Base-by-base conservation (phyloP, 495 filamentous ascomycete species). In the Daldinia bambusicola region DNA sequence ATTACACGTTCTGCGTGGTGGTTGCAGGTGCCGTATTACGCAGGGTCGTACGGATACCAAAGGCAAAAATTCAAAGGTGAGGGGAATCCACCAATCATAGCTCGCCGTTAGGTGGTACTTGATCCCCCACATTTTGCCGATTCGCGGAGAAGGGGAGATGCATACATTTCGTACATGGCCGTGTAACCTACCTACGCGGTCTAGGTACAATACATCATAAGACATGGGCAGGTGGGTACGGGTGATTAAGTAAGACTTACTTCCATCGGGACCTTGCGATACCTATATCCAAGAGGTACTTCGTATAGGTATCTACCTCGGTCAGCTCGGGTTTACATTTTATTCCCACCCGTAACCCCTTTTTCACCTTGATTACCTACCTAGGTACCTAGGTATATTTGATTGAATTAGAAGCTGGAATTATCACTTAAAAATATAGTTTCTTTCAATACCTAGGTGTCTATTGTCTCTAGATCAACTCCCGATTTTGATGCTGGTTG, bases 121-220 rank as follows among this genome's bases (percentile, higher is more conserved):
- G 50, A 69, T 70, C 66, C 66, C 66, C 66, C 66, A 74, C 67
- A 66, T 74, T 74, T 53, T 74, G 71, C 71, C 71, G 71, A 67
- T 74, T 34, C 60, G 71, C 71, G 71, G 71, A 74, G 70, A 69
- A 69, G 50, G 55, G 61, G 31, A 32, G 12, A 6, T 30, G 26
- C 30, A 53, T 48, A 53, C 13, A 41, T 55, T 38, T 48, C 52
- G 40, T n/a, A 41, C 32, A 13, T 26, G 60, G 20, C 2, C 6
- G n/a, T 30, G 20, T 30, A 53, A 12, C 20, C 20, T 31, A 53
- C 6, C 34, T 57, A 57, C 55, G 32, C 34, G 9, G 34, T 6
- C 1, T 36, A 10, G 34, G 34, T 6, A 36, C 32, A 34, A 34
- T 34, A 7, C 34, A 7, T 36, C 9, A 10, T 36, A 36, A 36